Evolutionary conservation across 2,329 filamentous ascomycete genomes (phyloP).

Genomic region (Penicillium crustosum): DNA sequence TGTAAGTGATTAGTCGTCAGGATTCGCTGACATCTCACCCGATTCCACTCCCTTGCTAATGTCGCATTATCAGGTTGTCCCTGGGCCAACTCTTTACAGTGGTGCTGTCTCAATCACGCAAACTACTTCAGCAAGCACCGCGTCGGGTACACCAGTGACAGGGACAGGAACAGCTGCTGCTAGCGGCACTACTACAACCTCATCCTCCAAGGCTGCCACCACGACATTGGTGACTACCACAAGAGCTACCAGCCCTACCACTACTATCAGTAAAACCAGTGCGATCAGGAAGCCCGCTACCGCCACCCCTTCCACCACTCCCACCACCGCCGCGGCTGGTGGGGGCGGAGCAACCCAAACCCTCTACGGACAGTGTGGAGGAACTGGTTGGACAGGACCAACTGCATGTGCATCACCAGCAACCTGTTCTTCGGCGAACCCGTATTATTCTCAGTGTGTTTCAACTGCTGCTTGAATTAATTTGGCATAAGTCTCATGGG

Average conservation of each 20-base stretch:
- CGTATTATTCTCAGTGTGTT: conserved; percentile 22
- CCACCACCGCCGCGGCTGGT: neutral
- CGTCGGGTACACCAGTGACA: conserved; percentile 16
- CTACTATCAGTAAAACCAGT: neutral
- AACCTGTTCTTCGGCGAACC: conserved; percentile 17
- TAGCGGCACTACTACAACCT: neutral
- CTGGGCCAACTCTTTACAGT: conserved; percentile 45
- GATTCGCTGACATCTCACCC: conserved; percentile 18
- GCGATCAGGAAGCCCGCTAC: too few relatives aligned
- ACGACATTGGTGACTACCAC: conserved; percentile 1
- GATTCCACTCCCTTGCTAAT: conserved; percentile 33
- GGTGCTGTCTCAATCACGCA: conserved; percentile 22
- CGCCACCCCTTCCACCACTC: too few relatives aligned
- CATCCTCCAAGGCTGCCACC: neutral
- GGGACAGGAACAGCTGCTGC: conserved; percentile 14
- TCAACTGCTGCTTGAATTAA: conserved; percentile 10
- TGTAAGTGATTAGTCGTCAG: conserved; percentile 40
- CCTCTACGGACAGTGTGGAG: conserved; percentile 22
- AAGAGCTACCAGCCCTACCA: neutral
- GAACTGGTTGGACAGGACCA: conserved; percentile 16
- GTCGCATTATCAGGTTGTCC: conserved; percentile 33
- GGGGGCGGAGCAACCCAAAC: conserved; percentile 14
- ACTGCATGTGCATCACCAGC: conserved; percentile 16
- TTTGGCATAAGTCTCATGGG: too few relatives aligned
- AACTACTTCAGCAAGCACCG: conserved; percentile 17